Evolutionary conservation across 1,284 basidiomycete species (phyloP).

Genomic region (Grifola frondosa): DNA sequence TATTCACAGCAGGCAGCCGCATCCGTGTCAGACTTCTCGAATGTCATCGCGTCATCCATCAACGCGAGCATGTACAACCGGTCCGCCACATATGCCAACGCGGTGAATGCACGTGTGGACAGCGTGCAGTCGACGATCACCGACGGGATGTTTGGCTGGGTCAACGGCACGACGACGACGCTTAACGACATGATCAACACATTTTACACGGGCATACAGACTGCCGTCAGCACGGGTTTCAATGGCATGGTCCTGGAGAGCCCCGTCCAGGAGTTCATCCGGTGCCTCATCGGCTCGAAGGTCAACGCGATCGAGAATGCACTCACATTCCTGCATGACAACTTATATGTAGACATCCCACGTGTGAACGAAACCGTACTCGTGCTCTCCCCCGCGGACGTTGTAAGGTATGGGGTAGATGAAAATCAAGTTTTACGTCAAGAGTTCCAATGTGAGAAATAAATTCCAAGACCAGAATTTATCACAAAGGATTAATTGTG

Average conservation of each 20-base stretch:
- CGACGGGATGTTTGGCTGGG: slow-evolving; percentile 88
- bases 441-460: no score
- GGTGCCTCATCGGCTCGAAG: slow-evolving; percentile 89
- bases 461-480: no score
- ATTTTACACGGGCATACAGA: slow-evolving; percentile 76
- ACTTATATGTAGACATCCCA: slow-evolving; percentile 79
- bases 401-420: no score
- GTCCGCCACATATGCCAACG: slow-evolving; percentile 72
- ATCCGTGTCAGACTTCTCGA: slow-evolving; percentile 66
- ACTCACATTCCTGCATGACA: slow-evolving; percentile 89
- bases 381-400: slow-evolving; percentile 64
- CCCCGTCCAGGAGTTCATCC: slow-evolving; percentile 85
- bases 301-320: slow-evolving; percentile 84
- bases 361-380: slow-evolving; percentile 73
- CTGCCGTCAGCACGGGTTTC: slow-evolving; percentile 71
- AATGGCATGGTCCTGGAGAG: slow-evolving; percentile 78
- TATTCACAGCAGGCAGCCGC: slow-evolving; percentile 60
- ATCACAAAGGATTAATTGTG: no score
- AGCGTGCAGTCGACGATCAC: slow-evolving; percentile 77
- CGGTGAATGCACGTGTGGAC: slow-evolving; percentile 73
- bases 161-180: slow-evolving; percentile 86
- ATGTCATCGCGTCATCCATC: slow-evolving; percentile 71
- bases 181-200: slow-evolving; percentile 79
- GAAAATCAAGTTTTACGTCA: no score
- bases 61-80: slow-evolving; percentile 82